phyloP scores from a whole-genome alignment of 768 basidiomycete genomes.

The Hypholoma fasciculare region DNA sequence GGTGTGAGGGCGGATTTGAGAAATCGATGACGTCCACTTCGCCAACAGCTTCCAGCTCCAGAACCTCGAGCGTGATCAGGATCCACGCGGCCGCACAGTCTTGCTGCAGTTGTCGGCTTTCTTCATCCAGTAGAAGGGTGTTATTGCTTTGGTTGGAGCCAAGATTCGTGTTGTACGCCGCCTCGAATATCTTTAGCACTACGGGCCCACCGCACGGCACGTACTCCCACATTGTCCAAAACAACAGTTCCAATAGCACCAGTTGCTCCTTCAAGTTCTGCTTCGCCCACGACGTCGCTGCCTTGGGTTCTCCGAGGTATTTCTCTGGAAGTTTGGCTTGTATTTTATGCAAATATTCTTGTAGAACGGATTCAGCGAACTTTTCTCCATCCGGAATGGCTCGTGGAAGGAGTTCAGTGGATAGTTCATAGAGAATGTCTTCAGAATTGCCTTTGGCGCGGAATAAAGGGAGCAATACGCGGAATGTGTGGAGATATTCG shows the following conservation, averaged over 20 bases:
- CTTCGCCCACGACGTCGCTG: conserved; percentile 69
- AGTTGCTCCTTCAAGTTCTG: conserved; percentile 79
- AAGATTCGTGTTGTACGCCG: conserved; percentile 63
- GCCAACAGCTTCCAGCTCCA: conserved; percentile 74
- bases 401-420: conserved; percentile 52
- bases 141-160: conserved; percentile 65
- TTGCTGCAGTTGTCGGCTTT: conserved; percentile 61
- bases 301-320: conserved; percentile 50
- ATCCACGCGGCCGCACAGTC: conserved; percentile 78
- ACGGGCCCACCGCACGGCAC: conserved; percentile 63
- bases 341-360: conserved; percentile 60
- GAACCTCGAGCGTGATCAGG: conserved; percentile 74
- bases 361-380: conserved; percentile 63
- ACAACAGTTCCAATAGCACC: conserved; percentile 80
- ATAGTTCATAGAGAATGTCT: conserved; percentile 54
- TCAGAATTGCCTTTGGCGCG: conserved; percentile 62
- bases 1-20: conserved; percentile 46
- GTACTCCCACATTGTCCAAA: conserved; percentile 85
- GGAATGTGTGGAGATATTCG: conserved; percentile 72
- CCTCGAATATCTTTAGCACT: conserved; percentile 62
- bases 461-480: conserved; percentile 73
- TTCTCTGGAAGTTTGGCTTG: conserved; percentile 46
- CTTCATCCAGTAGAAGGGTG: conserved; percentile 72
- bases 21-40: conserved; percentile 53
- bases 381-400: conserved; percentile 63